Evolutionary conservation across 768 basidiomycete genomes (phyloP).

Genomic region (Sporobolomyces roseus): DNA sequence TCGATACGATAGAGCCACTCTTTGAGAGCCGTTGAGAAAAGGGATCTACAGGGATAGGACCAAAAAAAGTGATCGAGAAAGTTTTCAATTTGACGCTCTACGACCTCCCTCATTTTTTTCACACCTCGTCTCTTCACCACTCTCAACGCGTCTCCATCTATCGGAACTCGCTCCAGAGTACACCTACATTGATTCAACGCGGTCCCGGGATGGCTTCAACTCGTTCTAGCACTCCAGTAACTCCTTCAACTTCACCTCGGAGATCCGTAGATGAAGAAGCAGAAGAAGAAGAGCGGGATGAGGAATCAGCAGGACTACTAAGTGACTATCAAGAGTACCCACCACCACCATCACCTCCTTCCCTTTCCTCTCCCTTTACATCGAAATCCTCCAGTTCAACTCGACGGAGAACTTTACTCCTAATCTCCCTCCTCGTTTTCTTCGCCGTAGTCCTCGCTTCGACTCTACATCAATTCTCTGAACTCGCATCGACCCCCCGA

Average conservation of each 20-base stretch:
- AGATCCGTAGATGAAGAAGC: background rate
- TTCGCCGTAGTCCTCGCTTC: background rate
- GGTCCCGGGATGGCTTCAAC: background rate
- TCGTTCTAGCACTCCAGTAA: background rate
- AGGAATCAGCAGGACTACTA: too few relatives aligned
- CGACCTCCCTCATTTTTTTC: too few relatives aligned
- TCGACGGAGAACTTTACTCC: background rate
- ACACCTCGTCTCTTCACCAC: too few relatives aligned
- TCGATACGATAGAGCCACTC: too few relatives aligned
- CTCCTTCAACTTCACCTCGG: background rate
- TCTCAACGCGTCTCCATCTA: too few relatives aligned
- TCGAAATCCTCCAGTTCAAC: too few relatives aligned
- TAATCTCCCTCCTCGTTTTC: background rate
- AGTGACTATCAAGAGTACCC: background rate
- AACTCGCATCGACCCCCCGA: background rate
- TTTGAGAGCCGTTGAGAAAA: too few relatives aligned
- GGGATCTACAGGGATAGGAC: too few relatives aligned
- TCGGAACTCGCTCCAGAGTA: too few relatives aligned
- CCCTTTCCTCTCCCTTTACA: background rate
- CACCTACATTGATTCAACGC: too few relatives aligned
- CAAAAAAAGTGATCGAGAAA: too few relatives aligned
- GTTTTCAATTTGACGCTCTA: too few relatives aligned
- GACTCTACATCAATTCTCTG: background rate
- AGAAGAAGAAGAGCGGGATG: slow-evolving; percentile 3
- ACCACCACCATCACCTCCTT: background rate